A percentile compares a stretch with the other conserved stretches of the same genome.
These are phyloP conservation scores for Globisporangium nunn DNA, from an alignment of 352 stramenopile species.

Conservation along the genomic window DNA sequence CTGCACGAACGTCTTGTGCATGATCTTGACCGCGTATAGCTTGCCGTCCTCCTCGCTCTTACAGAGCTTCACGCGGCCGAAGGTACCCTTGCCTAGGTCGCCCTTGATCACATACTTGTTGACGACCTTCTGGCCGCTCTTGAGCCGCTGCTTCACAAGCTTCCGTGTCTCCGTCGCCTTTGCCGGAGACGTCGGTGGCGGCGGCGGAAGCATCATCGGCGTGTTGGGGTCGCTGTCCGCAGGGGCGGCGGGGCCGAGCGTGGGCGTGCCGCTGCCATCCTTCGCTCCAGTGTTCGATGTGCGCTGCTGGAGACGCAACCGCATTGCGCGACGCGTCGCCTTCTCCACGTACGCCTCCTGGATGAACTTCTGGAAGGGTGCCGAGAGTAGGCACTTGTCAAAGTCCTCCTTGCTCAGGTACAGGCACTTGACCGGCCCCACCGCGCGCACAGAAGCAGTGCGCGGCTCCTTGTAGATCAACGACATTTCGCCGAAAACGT, in stretches of 20 bases:
- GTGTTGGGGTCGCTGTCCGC: constrained; percentile 19
- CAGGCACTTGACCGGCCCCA: constrained; percentile 78
- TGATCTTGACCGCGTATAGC: constrained; percentile 87
- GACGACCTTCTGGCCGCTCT: constrained; percentile 83
- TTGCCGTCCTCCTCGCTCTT: constrained; percentile 72
- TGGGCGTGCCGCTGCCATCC: constrained; percentile 10
- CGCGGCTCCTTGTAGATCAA: constrained; percentile 84
- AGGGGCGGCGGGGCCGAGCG: constrained; percentile 6
- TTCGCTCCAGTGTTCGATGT: constrained; percentile 18
- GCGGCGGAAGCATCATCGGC: constrained; percentile 26
- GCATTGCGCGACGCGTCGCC: constrained; percentile 75
- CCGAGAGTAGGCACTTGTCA: constrained; percentile 76
- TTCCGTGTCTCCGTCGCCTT: constrained; percentile 75
- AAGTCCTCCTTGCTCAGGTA: constrained; percentile 87
- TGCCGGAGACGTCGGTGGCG: constrained; percentile 39
- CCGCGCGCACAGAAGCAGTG: constrained; percentile 72
- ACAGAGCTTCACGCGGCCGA: constrained; percentile 82
- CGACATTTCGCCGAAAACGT: constrained; percentile 86
- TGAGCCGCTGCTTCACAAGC: constrained; percentile 75
- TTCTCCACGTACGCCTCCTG: constrained; percentile 85
- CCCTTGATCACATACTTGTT: constrained; percentile 94
- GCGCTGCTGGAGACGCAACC: constrained; percentile 58
- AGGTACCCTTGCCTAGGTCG: constrained; percentile 87
- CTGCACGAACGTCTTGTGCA: constrained; percentile 88
- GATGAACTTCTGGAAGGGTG: constrained; percentile 83